Evolutionary conservation across 495 filamentous ascomycete species (phyloP).

Genomic region (Parathielavia appendiculata): DNA sequence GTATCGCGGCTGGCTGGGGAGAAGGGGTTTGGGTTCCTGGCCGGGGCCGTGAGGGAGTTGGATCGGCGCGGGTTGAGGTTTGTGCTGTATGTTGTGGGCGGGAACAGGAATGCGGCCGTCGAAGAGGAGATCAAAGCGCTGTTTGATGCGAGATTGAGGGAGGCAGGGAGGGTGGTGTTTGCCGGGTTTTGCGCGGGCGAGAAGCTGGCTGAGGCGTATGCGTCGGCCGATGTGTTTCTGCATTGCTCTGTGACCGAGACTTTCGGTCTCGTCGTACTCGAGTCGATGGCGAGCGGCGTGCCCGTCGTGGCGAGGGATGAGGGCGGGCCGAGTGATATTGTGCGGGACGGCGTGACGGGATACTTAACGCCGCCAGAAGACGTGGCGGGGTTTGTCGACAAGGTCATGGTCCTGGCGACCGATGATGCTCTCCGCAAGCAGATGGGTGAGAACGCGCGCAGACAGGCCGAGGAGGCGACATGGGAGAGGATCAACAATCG

Average conservation of each 20-base stretch:
- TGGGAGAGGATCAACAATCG: constrained; percentile 8
- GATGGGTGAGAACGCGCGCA: background rate
- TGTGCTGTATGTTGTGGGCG: background rate
- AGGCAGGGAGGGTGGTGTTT: background rate
- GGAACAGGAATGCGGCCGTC: constrained; percentile 1
- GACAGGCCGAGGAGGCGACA: constrained; percentile 1
- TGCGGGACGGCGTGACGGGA: background rate
- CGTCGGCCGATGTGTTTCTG: constrained; percentile 1
- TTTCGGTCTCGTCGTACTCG: constrained; percentile 2
- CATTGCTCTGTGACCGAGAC: constrained; percentile 4
- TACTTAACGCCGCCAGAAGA: background rate
- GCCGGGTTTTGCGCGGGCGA: background rate
- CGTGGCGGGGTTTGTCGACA: background rate
- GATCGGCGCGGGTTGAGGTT: background rate
- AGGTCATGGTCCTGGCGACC: background rate
- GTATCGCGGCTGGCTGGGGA: background rate
- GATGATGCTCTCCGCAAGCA: background rate
- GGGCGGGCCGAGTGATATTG: constrained; percentile 2
- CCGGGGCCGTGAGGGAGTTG: background rate
- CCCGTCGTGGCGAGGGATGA: constrained; percentile 4
- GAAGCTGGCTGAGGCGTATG: background rate
- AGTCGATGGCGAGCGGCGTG: constrained; percentile 6
- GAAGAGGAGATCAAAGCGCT: background rate
- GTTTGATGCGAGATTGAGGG: background rate
- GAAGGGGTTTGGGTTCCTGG: constrained; percentile 3